Base-by-base conservation (phyloP, 495 filamentous ascomycete species). In the Penicillium dipodomyicola region DNA sequence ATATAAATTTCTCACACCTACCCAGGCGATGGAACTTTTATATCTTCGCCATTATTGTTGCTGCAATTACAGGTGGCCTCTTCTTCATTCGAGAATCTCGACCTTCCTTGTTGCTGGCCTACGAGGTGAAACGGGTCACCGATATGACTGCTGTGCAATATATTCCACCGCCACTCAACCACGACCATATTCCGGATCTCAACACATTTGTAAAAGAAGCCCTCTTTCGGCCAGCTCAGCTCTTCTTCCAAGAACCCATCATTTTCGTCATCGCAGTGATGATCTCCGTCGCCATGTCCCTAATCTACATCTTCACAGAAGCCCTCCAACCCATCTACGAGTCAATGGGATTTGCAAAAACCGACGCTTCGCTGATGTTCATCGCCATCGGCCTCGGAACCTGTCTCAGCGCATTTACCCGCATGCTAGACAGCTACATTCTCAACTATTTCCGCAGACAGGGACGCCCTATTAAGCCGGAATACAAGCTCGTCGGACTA, bases 301-400 rank as follows among this genome's bases (percentile, higher is more conserved):
- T 82, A n/a, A 75, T 83, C 33, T 84, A 82, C 51, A 77, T 83
- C 11, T 82, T 82, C 58, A 77, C 79, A 2, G 77, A 82, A 63
- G 75, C 77, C 7, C 58, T 81, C 0, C 72, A 69, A 0, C 66
- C 70, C 1, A 72, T 84, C 29, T 82, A 77, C 53, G 57, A 68
- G 25, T 62, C 66, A 0, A 74, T 78, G 61, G 77, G 74, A 7
- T 74, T 81, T 50, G 52, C 60, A 2, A 25, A 60, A 0, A 51
- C 66, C 12, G 61, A 71, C 2, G 57, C 77, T 0, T 80, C 76
- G 0, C 63, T 82, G 2, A 70, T 77, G 0, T 79, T 80, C 53
- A 59, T 82, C 19, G 68, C 79, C 2, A 69, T 82, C 25, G 69
- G 63, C 2, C 54, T 82, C 0, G 80, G 79, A 4, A 67, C 76